A percentile compares a stretch with the other conserved stretches of the same genome.
Evolutionary conservation across 768 basidiomycete species (phyloP).

Genomic region (Leccinum obscurum): DNA sequence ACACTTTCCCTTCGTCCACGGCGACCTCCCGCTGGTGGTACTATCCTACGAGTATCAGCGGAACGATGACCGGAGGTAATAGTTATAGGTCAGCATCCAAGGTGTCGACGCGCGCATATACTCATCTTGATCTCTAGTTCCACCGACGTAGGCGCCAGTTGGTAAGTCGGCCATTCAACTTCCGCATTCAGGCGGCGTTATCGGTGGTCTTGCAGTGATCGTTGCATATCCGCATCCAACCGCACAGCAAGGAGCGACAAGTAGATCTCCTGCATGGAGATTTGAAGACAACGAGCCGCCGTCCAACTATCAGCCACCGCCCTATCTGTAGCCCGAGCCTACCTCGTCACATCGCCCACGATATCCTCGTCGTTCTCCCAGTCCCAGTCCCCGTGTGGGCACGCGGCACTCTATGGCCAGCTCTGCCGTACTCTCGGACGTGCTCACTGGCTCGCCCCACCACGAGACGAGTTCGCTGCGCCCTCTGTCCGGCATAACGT

Average conservation of each 20-base stretch:
- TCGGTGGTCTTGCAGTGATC: too few species aligned
- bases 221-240: slow-evolving; percentile 17
- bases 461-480: slow-evolving; percentile 12
- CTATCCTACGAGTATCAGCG: slow-evolving; percentile 53
- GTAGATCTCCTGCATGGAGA: slow-evolving; percentile 53
- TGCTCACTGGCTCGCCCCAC: slow-evolving; percentile 18
- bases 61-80: slow-evolving; percentile 26
- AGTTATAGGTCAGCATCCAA: slow-evolving; percentile 26
- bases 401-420: slow-evolving; percentile 23
- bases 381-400: slow-evolving; percentile 14
- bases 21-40: slow-evolving; percentile 70
- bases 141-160: slow-evolving; percentile 42
- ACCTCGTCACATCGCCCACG: too few species aligned
- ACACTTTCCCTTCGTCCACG: slow-evolving; percentile 70
- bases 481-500: slow-evolving; percentile 28
- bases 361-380: slow-evolving; percentile 33
- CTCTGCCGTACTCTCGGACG: slow-evolving; percentile 19
- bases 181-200: too few species aligned
- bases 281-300: slow-evolving; percentile 48
- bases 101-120: background rate
- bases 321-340: slow-evolving; percentile 74
- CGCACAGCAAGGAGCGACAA: slow-evolving; percentile 52
- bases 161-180: slow-evolving; percentile 32
- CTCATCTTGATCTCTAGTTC: slow-evolving; percentile 20
- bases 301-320: slow-evolving; percentile 49